Percentiles rank a stretch among this genome's conserved stretches.
phyloP scores from a whole-genome alignment of 306 rosid species.

The Leucaena leucocephala region DNA sequence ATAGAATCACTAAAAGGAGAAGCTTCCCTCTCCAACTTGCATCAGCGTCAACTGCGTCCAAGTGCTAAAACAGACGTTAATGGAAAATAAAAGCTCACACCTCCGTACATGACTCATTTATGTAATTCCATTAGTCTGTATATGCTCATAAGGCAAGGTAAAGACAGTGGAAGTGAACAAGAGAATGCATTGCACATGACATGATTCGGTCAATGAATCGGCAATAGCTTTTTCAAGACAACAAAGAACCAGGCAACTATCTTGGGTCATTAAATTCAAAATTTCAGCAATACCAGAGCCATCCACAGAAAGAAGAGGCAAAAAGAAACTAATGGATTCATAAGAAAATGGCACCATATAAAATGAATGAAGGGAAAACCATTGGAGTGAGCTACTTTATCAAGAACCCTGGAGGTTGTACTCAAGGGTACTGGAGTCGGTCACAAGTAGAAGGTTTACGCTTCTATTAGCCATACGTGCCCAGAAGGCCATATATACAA shows the following conservation, averaged over 20 bases:
- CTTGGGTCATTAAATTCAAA: not conserved
- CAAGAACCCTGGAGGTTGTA: constrained; percentile 42
- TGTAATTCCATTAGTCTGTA: not conserved
- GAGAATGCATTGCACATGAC: not conserved
- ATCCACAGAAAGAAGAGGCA: not conserved
- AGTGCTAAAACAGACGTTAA: not conserved
- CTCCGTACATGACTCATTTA: not conserved
- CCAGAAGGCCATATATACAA: constrained; percentile 60
- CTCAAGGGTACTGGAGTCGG: constrained; percentile 32
- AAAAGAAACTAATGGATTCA: not conserved
- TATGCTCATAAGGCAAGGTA: not conserved
- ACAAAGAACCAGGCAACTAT: not conserved
- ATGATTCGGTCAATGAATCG: not conserved
- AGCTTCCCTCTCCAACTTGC: constrained; percentile 3
- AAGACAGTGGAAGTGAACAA: not conserved
- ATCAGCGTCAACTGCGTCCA: constrained; percentile 21
- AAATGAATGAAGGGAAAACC: not conserved
- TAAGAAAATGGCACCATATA: not conserved
- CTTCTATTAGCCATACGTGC: constrained; percentile 44
- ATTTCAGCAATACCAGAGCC: not conserved
- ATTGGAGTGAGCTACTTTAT: not conserved
- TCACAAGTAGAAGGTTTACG: constrained; percentile 49
- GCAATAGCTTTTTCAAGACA: not conserved
- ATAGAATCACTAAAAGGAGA: not conserved
- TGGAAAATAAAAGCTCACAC: not conserved